A percentile compares a stretch with the other conserved stretches of the same genome.
Conservation (phyloP, 495 filamentous ascomycete species). For the Aspergillus haitiensis region DNA sequence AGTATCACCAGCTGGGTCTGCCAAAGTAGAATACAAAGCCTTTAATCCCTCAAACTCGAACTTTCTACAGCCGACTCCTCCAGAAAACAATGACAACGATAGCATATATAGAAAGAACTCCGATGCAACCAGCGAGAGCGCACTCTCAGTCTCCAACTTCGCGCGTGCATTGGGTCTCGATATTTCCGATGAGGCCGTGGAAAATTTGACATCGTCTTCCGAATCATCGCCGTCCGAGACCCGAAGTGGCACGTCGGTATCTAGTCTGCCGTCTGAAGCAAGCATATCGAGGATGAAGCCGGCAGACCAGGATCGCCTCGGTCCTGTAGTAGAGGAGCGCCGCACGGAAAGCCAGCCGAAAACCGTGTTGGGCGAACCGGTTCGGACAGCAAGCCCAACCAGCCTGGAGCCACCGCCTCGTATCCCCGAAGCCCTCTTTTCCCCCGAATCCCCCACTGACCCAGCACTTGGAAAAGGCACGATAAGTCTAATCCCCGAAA, state of each 20-base stretch:
- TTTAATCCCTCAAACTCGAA: conserved; percentile 21
- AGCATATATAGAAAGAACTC: conserved; percentile 29
- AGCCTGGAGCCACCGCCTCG: conserved; percentile 37
- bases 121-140: conserved; percentile 37
- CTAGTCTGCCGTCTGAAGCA: conserved; percentile 54
- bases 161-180: conserved; percentile 44
- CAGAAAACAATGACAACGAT: conserved; percentile 9
- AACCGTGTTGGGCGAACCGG: conserved; percentile 22
- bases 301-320: conserved; percentile 35
- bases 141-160: conserved; percentile 41
- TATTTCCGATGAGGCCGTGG: conserved; percentile 45
- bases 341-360: conserved; percentile 25
- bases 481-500: conserved; percentile 42
- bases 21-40: conserved; percentile 24
- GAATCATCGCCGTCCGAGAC: conserved; percentile 64
- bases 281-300: conserved; percentile 36
- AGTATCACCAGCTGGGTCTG: conserved; percentile 14
- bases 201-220: conserved; percentile 68
- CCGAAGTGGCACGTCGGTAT: conserved; percentile 70
- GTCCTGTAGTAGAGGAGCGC: conserved; percentile 41
- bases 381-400: conserved; percentile 28
- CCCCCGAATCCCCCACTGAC: conserved; percentile 61
- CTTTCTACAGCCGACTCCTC: conserved; percentile 20
- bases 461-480: conserved; percentile 49
- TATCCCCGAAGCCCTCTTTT: conserved; percentile 36